phyloP scores from a whole-genome alignment of 305 asterid genomes.

The Fraxinus ornus region DNA sequence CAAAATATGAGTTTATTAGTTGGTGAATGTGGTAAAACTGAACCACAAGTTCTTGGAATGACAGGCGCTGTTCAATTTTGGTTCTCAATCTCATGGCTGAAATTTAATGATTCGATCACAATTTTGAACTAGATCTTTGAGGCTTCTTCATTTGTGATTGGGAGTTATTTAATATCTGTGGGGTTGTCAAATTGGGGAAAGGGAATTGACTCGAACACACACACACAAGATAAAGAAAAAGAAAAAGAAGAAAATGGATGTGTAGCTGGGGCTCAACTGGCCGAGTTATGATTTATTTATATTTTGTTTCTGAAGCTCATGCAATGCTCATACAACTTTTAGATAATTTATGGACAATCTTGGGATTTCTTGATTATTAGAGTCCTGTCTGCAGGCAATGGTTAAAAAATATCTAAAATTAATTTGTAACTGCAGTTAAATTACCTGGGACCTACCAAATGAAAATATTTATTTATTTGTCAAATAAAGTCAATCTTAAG shows the following conservation, averaged over 20 bases:
- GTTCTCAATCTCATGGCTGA: not conserved
- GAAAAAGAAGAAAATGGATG: not conserved
- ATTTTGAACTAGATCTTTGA: not conserved
- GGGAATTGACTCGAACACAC: not conserved
- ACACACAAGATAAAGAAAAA: not conserved
- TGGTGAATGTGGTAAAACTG: not conserved
- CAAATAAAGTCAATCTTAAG: not conserved
- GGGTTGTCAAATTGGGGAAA: not conserved
- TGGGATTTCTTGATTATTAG: slow-evolving; percentile 5
- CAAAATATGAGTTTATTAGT: not conserved
- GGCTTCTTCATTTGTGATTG: not conserved
- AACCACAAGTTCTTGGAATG: not conserved
- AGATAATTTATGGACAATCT: not conserved
- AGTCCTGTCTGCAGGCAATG: slow-evolving; percentile 5
- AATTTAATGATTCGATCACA: not conserved
- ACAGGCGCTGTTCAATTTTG: not conserved
- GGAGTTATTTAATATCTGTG: not conserved
- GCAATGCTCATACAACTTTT: not conserved
- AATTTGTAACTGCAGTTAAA: not conserved
- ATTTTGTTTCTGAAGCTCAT: not conserved
- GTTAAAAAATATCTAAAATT: slow-evolving; percentile 14
- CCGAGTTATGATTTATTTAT: not conserved
- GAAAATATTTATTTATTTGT: not conserved
- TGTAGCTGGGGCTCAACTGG: not conserved
- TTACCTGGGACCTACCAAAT: slow-evolving; percentile 14